These are phyloP conservation scores for Malus sieversii DNA, from an alignment of 306 rosid genomes.

Conservation along the genomic window DNA sequence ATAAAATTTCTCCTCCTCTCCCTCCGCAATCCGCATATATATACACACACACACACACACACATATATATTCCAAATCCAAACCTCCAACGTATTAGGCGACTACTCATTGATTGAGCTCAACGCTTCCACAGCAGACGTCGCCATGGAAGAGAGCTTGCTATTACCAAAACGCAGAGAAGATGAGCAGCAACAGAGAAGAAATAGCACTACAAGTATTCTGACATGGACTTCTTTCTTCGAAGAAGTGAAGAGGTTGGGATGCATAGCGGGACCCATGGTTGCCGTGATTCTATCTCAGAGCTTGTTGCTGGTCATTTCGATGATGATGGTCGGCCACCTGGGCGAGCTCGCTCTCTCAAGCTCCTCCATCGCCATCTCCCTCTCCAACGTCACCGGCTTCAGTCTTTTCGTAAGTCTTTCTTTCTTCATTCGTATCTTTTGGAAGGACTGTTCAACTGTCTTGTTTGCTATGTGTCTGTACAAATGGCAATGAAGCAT, in stretches of 20 bases:
- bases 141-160: conserved; percentile 27
- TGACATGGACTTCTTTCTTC: conserved; percentile 21
- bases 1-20: no score
- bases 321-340: conserved; percentile 52
- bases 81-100: not conserved
- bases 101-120: not conserved
- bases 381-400: conserved; percentile 40
- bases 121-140: not conserved
- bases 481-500: not conserved
- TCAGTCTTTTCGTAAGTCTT: conserved; percentile 40
- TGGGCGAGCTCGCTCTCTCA: conserved; percentile 45
- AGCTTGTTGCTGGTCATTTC: conserved; percentile 43
- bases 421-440: not conserved
- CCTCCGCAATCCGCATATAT: no score
- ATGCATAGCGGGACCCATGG: conserved; percentile 42
- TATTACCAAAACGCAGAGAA: conserved; percentile 1
- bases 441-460: not conserved
- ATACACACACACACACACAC: no score
- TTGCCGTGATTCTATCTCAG: conserved; percentile 37
- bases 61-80: not conserved
- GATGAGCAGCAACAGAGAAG: not conserved
- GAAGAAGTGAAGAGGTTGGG: conserved; percentile 42
- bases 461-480: not conserved
- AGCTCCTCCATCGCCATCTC: conserved; percentile 46
- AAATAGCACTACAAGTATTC: not conserved